Base-by-base conservation (phyloP, 805 yeast species). In the Spencermartinsiella europaea region DNA sequence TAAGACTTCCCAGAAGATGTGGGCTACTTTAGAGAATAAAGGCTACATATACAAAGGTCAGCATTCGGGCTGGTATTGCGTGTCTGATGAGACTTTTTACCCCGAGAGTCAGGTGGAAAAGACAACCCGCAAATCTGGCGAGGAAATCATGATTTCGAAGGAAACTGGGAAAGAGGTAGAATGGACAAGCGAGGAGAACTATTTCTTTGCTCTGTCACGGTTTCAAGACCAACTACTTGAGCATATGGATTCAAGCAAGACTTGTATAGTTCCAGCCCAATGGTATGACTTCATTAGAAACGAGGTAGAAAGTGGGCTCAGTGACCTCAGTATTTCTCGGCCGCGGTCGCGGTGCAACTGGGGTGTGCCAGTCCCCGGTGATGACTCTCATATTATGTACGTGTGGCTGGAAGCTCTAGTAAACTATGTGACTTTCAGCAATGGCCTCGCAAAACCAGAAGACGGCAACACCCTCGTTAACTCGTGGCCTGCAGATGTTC, bases 351-450 rank as follows among this genome's bases (percentile, higher is more conserved):
- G 99, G 49, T 71, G 89, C 35, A 67, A 74, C 25, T 93, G 99
- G 99, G 97, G 96, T 0, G 83, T 93, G 21, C 77, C 77, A 4
- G 97, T 91, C 1, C 98, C 99, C 1, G 71, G 73, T 19, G 96
- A 90, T 59, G 66, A 73, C 0, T 58, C 80, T 0, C 98, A 91
- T 61, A 82, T 76, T 40, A 80, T 93, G 44, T 93, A 93, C 59
- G 99, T 93, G 14, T 93, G 99, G 99, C 83, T 93, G 49, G 99
- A 93, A 67, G 99, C 99, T 0, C 71, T 93, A 38, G 73, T 84
- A 38, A 93, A 89, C 63, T 93, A 93, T 60, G 45, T 88, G 3
- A 85, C 97, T 1, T 25, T 25, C 31, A 75, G 87, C 1, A 68
- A 78, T 2, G 87, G 86, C 2, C 85, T 75, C 41, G 81, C 83